Percentiles rank a stretch among this genome's conserved stretches.
phyloP scores from a whole-genome alignment of 108 stramenopile species.

The Fragilariopsis cylindrus region DNA sequence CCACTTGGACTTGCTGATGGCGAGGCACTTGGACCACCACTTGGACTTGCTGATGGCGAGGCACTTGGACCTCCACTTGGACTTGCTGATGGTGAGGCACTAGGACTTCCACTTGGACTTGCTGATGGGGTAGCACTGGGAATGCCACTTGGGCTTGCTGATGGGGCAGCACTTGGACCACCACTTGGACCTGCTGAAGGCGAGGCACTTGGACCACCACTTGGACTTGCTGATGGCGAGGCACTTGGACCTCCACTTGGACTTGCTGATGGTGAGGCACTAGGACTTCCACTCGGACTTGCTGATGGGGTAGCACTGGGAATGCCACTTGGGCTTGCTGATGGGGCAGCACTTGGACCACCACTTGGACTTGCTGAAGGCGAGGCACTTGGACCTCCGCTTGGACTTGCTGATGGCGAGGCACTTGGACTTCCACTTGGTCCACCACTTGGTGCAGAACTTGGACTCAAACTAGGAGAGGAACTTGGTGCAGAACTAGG shows the following conservation, averaged over 20 bases:
- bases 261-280: no score
- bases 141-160: not conserved
- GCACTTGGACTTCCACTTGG: not conserved
- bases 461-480: no score
- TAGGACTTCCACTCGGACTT: no score
- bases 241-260: not conserved
- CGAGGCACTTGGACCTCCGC: not conserved
- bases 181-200: slow-evolving; percentile 5
- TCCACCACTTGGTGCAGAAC: no score
- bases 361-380: no score
- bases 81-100: not conserved
- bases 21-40: not conserved
- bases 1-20: not conserved
- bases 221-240: not conserved
- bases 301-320: not conserved
- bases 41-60: not conserved
- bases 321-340: not conserved
- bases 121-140: not conserved
- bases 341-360: not conserved
- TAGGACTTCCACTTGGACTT: slow-evolving; percentile 5
- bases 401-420: not conserved
- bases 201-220: not conserved
- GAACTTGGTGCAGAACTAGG: no score
- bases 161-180: not conserved
- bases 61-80: not conserved